Percentiles rank a stretch among this genome's conserved stretches.
These are phyloP conservation scores for Helianthus tuberosus DNA, from an alignment of 129 eudicot species.

Conservation along the genomic window DNA sequence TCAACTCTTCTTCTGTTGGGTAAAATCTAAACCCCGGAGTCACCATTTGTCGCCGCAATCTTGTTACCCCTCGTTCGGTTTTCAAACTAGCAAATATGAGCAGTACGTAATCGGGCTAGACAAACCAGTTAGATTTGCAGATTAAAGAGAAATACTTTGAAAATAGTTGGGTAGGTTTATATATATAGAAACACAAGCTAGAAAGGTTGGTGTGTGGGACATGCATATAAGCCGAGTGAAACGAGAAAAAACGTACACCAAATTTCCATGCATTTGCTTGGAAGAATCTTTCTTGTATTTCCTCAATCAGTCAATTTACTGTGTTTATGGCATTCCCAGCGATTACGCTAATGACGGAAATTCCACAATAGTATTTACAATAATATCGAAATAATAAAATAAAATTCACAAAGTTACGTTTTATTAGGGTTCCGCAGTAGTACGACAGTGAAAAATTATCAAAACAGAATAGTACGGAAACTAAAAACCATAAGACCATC, in stretches of 20 bases:
- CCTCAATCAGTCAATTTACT: too few species aligned
- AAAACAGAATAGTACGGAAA: too few species aligned
- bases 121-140: neutral
- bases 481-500: too few species aligned
- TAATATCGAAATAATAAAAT: too few species aligned
- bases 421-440: too few species aligned
- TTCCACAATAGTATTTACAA: too few species aligned
- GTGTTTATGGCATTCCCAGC: too few species aligned
- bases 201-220: neutral
- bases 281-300: neutral
- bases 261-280: constrained; percentile 12
- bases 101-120: neutral
- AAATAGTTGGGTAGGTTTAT: neutral
- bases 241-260: constrained; percentile 2
- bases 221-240: neutral
- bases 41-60: neutral
- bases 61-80: neutral
- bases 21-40: constrained; percentile 60
- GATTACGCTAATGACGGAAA: too few species aligned
- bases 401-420: too few species aligned
- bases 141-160: neutral
- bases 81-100: neutral
- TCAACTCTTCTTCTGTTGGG: constrained; percentile 67
- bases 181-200: neutral
- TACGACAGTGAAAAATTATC: too few species aligned